phyloP scores from a whole-genome alignment of 768 basidiomycete species.

The Rhodotorula kratochvilovae region DNA sequence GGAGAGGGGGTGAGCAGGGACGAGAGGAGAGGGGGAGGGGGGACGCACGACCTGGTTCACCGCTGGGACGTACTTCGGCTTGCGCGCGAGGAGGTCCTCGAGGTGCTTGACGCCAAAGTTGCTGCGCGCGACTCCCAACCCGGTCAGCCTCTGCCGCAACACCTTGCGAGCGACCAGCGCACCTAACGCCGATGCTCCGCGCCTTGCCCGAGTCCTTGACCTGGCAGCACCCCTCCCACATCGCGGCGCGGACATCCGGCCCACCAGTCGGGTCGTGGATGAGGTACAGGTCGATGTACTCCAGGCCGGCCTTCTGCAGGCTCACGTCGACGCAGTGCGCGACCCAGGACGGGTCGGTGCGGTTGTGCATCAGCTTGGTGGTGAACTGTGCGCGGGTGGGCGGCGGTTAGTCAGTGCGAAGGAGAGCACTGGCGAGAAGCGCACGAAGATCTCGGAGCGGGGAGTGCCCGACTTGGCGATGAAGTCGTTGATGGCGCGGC shows the following conservation, averaged over 20 bases:
- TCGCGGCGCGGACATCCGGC: conserved; percentile 56
- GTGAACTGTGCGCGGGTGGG: background rate
- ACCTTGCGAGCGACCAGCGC: background rate
- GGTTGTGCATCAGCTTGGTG: conserved; percentile 49
- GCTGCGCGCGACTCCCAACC: background rate
- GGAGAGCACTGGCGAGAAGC: conserved; percentile 53
- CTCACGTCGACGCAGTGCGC: conserved; percentile 57
- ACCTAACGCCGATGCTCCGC: conserved; percentile 61
- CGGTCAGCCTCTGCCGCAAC: background rate
- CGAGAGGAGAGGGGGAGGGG: background rate
- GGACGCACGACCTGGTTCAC: conserved; percentile 57
- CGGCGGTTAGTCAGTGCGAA: no score
- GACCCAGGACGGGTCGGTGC: conserved; percentile 51
- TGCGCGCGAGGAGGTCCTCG: conserved; percentile 37
- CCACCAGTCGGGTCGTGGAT: conserved; percentile 67
- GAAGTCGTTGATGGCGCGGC: conserved; percentile 59
- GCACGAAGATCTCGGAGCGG: conserved; percentile 53
- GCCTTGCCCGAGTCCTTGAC: conserved; percentile 60
- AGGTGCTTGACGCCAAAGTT: conserved; percentile 42
- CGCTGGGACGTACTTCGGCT: conserved; percentile 52
- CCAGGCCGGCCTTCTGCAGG: conserved; percentile 57
- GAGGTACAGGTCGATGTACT: conserved; percentile 64
- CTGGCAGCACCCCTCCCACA: conserved; percentile 64
- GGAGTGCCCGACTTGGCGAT: conserved; percentile 53
- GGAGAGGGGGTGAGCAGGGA: conserved; percentile 44